Conservation (phyloP, 1,284 basidiomycete genomes). For the Somion occarium region DNA sequence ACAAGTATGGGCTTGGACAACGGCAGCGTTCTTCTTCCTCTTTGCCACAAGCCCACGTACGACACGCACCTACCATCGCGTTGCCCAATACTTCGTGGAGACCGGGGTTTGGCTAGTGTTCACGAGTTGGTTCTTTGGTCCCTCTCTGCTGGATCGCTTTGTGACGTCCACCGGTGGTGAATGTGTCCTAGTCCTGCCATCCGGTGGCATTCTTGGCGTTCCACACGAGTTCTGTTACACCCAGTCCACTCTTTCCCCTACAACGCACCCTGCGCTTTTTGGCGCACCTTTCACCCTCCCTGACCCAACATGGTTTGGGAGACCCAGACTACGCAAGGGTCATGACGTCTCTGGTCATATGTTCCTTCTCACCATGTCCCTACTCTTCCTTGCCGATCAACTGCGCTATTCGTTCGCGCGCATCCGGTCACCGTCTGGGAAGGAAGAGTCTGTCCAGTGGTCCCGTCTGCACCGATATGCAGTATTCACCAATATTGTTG, state of each 20-base stretch:
- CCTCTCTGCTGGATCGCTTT: constrained; percentile 75
- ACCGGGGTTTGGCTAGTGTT: constrained; percentile 73
- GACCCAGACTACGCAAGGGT: constrained; percentile 66
- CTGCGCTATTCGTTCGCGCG: constrained; percentile 46
- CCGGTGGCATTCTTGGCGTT: constrained; percentile 46
- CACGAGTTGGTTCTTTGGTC: constrained; percentile 91
- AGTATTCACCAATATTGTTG: constrained; percentile 36
- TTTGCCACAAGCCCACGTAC: constrained; percentile 49
- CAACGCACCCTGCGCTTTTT: constrained; percentile 67
- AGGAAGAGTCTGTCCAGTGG: constrained; percentile 23
- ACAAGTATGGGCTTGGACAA: constrained; percentile 89
- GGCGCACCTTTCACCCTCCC: constrained; percentile 34
- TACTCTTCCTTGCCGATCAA: constrained; percentile 79
- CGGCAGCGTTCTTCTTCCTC: constrained; percentile 57
- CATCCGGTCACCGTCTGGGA: not conserved
- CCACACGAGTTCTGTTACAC: constrained; percentile 59
- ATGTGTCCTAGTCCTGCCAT: constrained; percentile 68
- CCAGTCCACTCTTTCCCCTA: constrained; percentile 46
- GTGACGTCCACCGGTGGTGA: constrained; percentile 75
- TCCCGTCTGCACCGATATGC: constrained; percentile 40
- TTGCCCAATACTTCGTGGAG: constrained; percentile 59
- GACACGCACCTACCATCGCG: constrained; percentile 36
- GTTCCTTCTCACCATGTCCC: constrained; percentile 86
- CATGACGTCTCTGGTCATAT: constrained; percentile 95
- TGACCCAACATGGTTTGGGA: constrained; percentile 38